Evolutionary conservation across 352 stramenopile species (phyloP).

Genomic region (Phytophthora crassamura): DNA sequence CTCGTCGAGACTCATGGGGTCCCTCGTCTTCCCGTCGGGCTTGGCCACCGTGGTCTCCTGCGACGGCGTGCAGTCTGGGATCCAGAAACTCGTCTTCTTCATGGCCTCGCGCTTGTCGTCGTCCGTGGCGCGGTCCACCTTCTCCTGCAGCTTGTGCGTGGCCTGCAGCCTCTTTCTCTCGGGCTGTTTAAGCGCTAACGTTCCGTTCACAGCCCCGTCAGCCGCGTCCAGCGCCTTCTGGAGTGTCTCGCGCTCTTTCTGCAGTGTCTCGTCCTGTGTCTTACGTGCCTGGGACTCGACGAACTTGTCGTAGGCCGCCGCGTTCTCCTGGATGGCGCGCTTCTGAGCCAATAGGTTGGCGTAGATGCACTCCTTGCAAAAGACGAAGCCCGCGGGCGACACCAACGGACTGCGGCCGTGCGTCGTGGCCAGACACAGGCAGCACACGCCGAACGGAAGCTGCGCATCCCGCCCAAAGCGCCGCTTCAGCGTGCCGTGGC

Average conservation of each 20-base stretch:
- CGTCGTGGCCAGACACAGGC: conserved; percentile 73
- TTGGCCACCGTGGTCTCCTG: conserved; percentile 56
- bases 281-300: conserved; percentile 57
- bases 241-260: conserved; percentile 61
- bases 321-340: conserved; percentile 77
- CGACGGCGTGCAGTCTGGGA: conserved; percentile 80
- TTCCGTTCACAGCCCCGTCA: conserved; percentile 16
- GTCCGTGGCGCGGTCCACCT: conserved; percentile 78
- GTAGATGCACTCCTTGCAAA: conserved; percentile 92
- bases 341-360: conserved; percentile 86
- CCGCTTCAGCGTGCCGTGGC: conserved; percentile 85
- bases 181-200: neutral
- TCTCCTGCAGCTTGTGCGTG: conserved; percentile 66
- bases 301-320: conserved; percentile 68
- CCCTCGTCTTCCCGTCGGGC: conserved; percentile 76
- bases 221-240: conserved; percentile 55
- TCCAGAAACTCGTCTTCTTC: conserved; percentile 88
- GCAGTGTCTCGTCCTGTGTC: conserved; percentile 54
- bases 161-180: conserved; percentile 11
- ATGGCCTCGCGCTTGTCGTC: conserved; percentile 79
- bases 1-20: conserved; percentile 84
- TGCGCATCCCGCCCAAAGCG: conserved; percentile 85
- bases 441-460: conserved; percentile 80
- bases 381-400: conserved; percentile 77
- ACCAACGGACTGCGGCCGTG: conserved; percentile 64